A percentile compares a stretch with the other conserved stretches of the same genome.
Conservation (phyloP, 140 eudicot species). For the Stevia rebaudiana region DNA sequence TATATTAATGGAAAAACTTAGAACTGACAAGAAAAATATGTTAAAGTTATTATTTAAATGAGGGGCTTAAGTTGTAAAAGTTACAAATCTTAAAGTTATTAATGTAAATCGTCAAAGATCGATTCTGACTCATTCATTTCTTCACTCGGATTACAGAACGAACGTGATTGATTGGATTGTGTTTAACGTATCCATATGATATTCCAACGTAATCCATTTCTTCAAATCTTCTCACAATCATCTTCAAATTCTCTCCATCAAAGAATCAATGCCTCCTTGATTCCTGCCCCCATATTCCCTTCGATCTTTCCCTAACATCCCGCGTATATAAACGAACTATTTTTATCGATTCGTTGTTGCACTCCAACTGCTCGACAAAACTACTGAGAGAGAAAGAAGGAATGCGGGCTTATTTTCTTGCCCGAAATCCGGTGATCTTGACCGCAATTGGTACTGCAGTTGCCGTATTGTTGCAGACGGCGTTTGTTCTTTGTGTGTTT, state of each 20-base stretch:
- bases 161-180: neutral
- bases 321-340: neutral
- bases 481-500: conserved; percentile 34
- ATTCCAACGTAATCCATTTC: conserved; percentile 6
- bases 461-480: conserved; percentile 25
- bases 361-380: conserved; percentile 23
- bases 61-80: neutral
- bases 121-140: conserved; percentile 4
- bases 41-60: neutral
- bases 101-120: neutral
- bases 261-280: conserved; percentile 8
- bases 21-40: too few relatives aligned
- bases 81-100: neutral
- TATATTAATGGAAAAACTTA: too few relatives aligned
- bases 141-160: neutral
- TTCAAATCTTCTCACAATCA: neutral
- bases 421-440: conserved; percentile 23
- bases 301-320: neutral
- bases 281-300: neutral
- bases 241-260: neutral
- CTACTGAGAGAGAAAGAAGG: conserved; percentile 17
- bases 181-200: conserved; percentile 3
- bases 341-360: conserved; percentile 4
- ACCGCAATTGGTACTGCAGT: conserved; percentile 2
- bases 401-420: conserved; percentile 29